These are phyloP conservation scores for Hymenoscyphus fructigenus DNA, from an alignment of 2,329 filamentous ascomycete genomes.

Conservation along the genomic window DNA sequence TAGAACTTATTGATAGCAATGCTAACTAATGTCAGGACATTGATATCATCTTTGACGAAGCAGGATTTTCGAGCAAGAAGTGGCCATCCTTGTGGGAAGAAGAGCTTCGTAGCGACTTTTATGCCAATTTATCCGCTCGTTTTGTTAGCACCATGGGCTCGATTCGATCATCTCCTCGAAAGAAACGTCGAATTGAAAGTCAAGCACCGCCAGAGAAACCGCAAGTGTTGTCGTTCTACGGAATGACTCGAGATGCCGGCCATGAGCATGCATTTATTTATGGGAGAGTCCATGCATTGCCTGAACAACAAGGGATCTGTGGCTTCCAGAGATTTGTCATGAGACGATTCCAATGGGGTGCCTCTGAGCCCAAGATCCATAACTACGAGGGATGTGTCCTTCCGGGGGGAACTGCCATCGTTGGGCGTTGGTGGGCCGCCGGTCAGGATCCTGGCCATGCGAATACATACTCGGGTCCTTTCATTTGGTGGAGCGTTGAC, in stretches of 20 bases:
- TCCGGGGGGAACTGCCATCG: conserved; percentile 46
- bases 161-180: conserved; percentile 12
- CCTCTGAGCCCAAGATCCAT: background rate
- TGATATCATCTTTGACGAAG: conserved; percentile 31
- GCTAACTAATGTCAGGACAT: conserved; percentile 27
- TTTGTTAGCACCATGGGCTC: background rate
- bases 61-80: conserved; percentile 13
- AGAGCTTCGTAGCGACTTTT: conserved; percentile 28
- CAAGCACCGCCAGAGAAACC: conserved; percentile 7
- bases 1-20: background rate
- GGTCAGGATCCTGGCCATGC: conserved; percentile 11
- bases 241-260: conserved; percentile 40
- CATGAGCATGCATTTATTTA: conserved; percentile 31
- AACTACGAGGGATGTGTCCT: conserved; percentile 47
- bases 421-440: conserved; percentile 50
- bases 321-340: conserved; percentile 55
- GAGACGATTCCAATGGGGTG: conserved; percentile 46
- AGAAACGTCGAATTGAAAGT: conserved; percentile 4
- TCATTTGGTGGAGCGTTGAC: conserved; percentile 39
- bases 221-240: conserved; percentile 32
- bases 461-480: conserved; percentile 33
- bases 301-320: conserved; percentile 47
- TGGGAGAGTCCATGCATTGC: conserved; percentile 51
- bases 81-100: conserved; percentile 31
- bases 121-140: background rate